phyloP scores from a whole-genome alignment of 108 stramenopile species.

The Aurantiochytrium sp. region DNA sequence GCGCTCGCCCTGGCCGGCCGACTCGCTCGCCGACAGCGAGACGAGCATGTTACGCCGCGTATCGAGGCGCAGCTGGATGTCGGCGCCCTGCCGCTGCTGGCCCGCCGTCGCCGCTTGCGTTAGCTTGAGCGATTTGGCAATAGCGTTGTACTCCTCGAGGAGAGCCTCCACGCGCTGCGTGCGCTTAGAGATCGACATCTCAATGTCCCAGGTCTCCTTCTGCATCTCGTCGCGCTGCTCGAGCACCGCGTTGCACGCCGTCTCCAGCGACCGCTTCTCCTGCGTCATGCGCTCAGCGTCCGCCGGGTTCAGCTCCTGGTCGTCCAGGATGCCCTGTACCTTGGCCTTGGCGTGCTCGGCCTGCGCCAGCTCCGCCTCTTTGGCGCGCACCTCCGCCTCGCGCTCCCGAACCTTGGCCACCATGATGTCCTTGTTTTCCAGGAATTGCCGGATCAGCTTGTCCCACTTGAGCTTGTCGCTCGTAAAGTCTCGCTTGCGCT shows the following conservation, averaged over 20 bases:
- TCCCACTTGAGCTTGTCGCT: slow-evolving; percentile 80
- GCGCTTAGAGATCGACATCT: slow-evolving; percentile 30
- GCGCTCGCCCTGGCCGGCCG: background rate
- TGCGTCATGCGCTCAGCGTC: slow-evolving; percentile 45
- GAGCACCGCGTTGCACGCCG: slow-evolving; percentile 14
- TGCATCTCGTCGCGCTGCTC: slow-evolving; percentile 39
- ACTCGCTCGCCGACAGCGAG: background rate
- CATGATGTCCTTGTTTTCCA: slow-evolving; percentile 62
- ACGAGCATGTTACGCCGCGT: background rate
- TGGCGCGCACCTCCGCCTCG: slow-evolving; percentile 25
- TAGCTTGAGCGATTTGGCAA: slow-evolving; percentile 38
- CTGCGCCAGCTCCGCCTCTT: background rate
- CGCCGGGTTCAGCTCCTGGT: slow-evolving; percentile 52
- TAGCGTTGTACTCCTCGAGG: slow-evolving; percentile 37
- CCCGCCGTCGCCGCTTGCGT: background rate
- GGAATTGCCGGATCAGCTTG: slow-evolving; percentile 69
- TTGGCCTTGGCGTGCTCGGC: background rate
- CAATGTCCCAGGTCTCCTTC: slow-evolving; percentile 41
- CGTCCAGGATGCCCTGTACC: slow-evolving; percentile 30
- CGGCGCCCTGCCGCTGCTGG: background rate
- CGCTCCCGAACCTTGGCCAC: slow-evolving; percentile 42
- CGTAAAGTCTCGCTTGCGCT: slow-evolving; percentile 63
- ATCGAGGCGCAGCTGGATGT: background rate
- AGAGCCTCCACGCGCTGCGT: slow-evolving; percentile 31
- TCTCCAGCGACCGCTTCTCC: slow-evolving; percentile 46